Conservation (phyloP, 129 eudicot genomes). For the Arctium minus region DNA sequence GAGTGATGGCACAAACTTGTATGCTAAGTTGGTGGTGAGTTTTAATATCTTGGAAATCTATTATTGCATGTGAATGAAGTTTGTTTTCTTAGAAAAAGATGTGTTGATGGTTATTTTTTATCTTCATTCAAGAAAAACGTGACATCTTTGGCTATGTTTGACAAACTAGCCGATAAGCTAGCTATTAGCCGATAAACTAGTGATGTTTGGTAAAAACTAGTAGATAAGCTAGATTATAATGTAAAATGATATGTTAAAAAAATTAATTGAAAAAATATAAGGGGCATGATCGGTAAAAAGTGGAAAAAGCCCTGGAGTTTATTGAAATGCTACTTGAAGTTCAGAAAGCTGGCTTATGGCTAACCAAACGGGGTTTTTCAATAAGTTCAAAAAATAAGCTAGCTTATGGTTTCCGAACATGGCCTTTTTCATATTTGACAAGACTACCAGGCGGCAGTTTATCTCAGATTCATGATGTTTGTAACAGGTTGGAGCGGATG, state of each 20-base stretch:
- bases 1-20: constrained; percentile 66
- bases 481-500: constrained; percentile 92
- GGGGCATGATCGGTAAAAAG: background rate
- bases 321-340: background rate
- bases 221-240: background rate
- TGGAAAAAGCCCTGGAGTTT: background rate
- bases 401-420: background rate
- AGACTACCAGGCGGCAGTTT: background rate
- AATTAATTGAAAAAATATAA: too few relatives aligned
- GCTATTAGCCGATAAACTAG: background rate
- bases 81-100: background rate
- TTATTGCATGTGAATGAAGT: background rate
- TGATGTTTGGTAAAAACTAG: background rate
- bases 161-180: background rate
- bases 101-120: background rate
- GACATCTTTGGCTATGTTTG: background rate
- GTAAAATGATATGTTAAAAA: background rate
- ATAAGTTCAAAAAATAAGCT: background rate
- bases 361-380: background rate
- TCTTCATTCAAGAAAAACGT: background rate
- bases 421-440: background rate
- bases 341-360: background rate
- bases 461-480: background rate
- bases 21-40: constrained; percentile 90
- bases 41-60: background rate